A percentile compares a stretch with the other conserved stretches of the same genome.
Conservation (phyloP, 352 stramenopile genomes). For the Lagenidium sp. region DNA sequence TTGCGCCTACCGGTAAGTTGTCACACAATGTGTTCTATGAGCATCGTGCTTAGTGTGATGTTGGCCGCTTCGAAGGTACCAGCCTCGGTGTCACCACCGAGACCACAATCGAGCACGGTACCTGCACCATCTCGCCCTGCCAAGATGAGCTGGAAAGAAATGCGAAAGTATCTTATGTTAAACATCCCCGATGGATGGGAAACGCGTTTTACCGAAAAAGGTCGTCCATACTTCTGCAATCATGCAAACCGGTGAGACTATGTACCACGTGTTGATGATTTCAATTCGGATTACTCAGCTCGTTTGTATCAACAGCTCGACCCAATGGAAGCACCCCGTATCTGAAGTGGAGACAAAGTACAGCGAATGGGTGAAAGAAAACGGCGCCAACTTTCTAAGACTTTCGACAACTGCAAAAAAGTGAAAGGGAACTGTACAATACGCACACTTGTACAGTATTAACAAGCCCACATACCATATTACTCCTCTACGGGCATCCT, state of each 20-base stretch:
- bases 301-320: slow-evolving; percentile 31
- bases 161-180: slow-evolving; percentile 58
- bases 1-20: too few species aligned
- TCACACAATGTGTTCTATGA: too few species aligned
- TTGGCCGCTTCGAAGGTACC: background rate
- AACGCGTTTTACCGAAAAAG: slow-evolving; percentile 71
- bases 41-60: background rate
- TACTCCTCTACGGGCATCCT: too few species aligned
- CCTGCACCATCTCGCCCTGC: slow-evolving; percentile 21
- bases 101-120: too few species aligned
- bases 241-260: slow-evolving; percentile 48
- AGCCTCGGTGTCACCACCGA: slow-evolving; percentile 8
- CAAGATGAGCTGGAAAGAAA: slow-evolving; percentile 68
- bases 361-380: slow-evolving; percentile 70
- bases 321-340: slow-evolving; percentile 78
- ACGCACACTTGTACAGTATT: too few species aligned
- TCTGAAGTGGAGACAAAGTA: slow-evolving; percentile 68
- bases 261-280: background rate
- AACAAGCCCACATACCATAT: too few species aligned
- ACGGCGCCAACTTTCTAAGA: slow-evolving; percentile 34
- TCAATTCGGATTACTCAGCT: background rate
- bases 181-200: slow-evolving; percentile 77
- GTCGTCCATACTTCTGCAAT: slow-evolving; percentile 78
- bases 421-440: background rate
- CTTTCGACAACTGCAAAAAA: slow-evolving; percentile 2